Base-by-base conservation (phyloP, 768 basidiomycete species). In the Hygrocybe punicea region DNA sequence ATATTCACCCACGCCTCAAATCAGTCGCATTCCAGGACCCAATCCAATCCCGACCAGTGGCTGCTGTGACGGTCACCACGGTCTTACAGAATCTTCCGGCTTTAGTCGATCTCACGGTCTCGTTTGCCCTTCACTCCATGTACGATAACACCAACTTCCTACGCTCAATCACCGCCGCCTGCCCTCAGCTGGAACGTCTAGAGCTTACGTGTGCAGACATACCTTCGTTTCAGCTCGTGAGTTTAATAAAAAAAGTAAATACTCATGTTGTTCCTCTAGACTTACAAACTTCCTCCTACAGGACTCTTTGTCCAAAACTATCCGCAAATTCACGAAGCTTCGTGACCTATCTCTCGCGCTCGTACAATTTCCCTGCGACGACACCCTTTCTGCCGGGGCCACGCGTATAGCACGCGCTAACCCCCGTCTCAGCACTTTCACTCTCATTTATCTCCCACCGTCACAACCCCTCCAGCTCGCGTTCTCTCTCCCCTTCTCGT, bases 101-200 rank as follows among this genome's bases (percentile, higher is more conserved):
- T 4, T 76, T 91, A 23, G 78, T 74, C 11, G 78, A 82, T 39
- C 75, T 91, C 55, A 83, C 79, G 53, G 80, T 90, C 42, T 74
- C 81, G 14, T 90, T 90, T 65, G 78, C 81, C 37, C 78, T 90
- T 50, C 85, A 89, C 63, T 84, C 84, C 1, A 83, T 84, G 63
- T 89, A 89, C 63, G 88, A 91, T 61, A 85, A 85, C 63, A 84
- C 82, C 24, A 84, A 84, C 61, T 72, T 89, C 56, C 75, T 91
- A 34, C 81, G 85, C 45, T 84, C 85, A 3, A 78, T 91, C 56
- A 81, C 83, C 52, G 71, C 81, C 11, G 79, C 85, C 1, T 89
- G 87, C 63, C 87, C 88, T 10, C 78, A 79, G 52, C 74, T 91
- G 36, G 76, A 73, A 34, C 80, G 84, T 64, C 75, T 91, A 7